Percentiles rank a stretch among this genome's conserved stretches.
phyloP scores from a whole-genome alignment of 352 stramenopile species.

The Phytophthora agathidicida region DNA sequence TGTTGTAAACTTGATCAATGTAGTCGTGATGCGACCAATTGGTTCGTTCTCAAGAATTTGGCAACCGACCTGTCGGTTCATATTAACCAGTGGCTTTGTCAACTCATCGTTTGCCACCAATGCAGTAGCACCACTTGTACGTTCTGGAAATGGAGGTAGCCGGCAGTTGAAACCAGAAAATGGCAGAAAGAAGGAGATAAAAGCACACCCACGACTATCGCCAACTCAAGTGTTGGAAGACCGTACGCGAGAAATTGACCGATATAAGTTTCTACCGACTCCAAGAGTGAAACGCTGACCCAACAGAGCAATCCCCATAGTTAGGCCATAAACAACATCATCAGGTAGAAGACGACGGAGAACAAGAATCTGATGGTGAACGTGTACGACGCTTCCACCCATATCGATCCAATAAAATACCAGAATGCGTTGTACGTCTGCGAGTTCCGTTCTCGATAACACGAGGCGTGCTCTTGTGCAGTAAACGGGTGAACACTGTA shows the following conservation, averaged over 20 bases:
- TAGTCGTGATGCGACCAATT: slow-evolving; percentile 15
- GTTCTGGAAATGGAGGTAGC: slow-evolving; percentile 37
- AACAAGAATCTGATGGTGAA: slow-evolving; percentile 15
- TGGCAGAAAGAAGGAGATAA: slow-evolving; percentile 36
- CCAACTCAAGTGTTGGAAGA: slow-evolving; percentile 11
- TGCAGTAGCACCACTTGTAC: slow-evolving; percentile 52
- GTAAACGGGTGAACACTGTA: slow-evolving; percentile 13
- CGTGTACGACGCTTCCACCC: slow-evolving; percentile 17
- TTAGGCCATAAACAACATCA: slow-evolving; percentile 30
- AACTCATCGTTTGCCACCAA: slow-evolving; percentile 13
- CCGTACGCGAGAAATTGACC: slow-evolving; percentile 28
- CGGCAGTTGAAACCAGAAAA: slow-evolving; percentile 51
- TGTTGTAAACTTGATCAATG: slow-evolving; percentile 33
- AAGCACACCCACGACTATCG: slow-evolving; percentile 8
- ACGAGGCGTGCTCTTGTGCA: slow-evolving; percentile 5
- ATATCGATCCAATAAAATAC: slow-evolving; percentile 16
- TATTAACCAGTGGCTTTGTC: background rate
- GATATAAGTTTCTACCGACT: slow-evolving; percentile 35
- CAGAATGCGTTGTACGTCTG: slow-evolving; percentile 17
- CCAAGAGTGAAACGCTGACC: slow-evolving; percentile 22
- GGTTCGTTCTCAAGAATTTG: background rate
- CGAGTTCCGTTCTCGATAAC: slow-evolving; percentile 13
- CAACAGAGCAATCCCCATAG: slow-evolving; percentile 24
- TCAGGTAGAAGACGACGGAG: slow-evolving; percentile 12
- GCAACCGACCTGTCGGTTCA: background rate